Base-by-base conservation (phyloP, 139 green algal genomes). In the Cymbomonas tetramitiformis region DNA sequence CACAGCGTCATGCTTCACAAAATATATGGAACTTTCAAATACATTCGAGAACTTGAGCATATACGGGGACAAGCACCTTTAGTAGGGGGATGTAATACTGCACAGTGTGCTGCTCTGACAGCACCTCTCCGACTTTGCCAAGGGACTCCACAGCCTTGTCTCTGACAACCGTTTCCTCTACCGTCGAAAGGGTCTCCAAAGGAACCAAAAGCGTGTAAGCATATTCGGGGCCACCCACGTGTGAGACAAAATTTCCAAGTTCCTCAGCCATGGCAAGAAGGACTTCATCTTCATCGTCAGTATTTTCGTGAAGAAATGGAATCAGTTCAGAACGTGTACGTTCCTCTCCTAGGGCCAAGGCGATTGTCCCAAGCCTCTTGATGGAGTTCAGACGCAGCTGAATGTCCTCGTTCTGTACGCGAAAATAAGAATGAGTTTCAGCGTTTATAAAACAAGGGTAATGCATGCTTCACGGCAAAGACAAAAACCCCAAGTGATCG, bases 281-380 rank as follows among this genome's bases (percentile, higher is more conserved):
- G n/a, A 98, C 79, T 58, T 97, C 90, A 46, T 95, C 92, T 55
- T 99, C 92, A 39, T 98, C 92, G 60, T 98, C 91, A 24, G 80
- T 87, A 64, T 76, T 93, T 30, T 99, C 92, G 0, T 69, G 81
- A 18, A 99, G 60, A 72, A 97, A 99, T 0, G 92, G 92, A n/a
- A 99, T 79, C 5, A 99, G 79, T 76, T 99, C 92, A 5, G 30
- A 26, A 4, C 89, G 75, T 5, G 87, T 95, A 21, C 90, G 69
- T 46, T 94, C 85, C 69, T 94, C 86, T 4, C 92, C 92, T 12
- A 99, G 72, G 0, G 92, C 91, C 24, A 86, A 56, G 0, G 89
- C 88, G 56, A 99, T 99, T 7, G 86, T 95, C 33, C 62, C 59
- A 29, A 99, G 70, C 1, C 86, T 69, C 30, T 69, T 81, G 41